These are phyloP conservation scores for Penicillium antarcticum DNA, from an alignment of 495 filamentous ascomycete species.

Conservation along the genomic window DNA sequence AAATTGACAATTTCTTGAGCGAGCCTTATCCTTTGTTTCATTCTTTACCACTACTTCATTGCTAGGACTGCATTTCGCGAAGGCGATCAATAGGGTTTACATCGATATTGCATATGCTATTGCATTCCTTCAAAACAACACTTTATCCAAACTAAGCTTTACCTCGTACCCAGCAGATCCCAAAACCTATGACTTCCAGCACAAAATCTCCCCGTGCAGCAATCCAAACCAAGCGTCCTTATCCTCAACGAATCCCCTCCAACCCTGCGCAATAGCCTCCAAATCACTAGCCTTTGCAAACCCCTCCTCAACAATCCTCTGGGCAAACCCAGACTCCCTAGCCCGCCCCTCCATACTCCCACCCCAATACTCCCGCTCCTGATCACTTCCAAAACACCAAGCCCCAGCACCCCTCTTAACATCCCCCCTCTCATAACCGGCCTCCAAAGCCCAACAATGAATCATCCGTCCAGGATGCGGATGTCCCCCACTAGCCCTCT, in stretches of 20 bases:
- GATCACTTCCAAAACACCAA: constrained; percentile 46
- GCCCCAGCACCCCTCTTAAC: constrained; percentile 37
- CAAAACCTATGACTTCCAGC: constrained; percentile 29
- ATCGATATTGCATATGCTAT: not conserved
- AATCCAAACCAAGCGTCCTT: constrained; percentile 52
- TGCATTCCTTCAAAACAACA: not conserved
- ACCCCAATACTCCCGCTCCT: constrained; percentile 47
- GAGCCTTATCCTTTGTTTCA: not conserved
- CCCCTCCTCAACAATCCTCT: constrained; percentile 33
- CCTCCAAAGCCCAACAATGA: constrained; percentile 47
- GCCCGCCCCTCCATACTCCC: constrained; percentile 44
- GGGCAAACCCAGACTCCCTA: constrained; percentile 36
- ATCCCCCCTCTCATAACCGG: constrained; percentile 35
- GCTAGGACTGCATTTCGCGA: not conserved
- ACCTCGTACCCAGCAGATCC: no score
- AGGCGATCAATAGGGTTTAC: not conserved
- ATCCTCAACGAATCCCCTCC: constrained; percentile 41
- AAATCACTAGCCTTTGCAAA: constrained; percentile 37
- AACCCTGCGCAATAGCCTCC: constrained; percentile 36
- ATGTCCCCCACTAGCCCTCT: constrained; percentile 36
- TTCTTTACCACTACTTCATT: not conserved
- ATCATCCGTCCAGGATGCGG: constrained; percentile 45
- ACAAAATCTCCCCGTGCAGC: constrained; percentile 53
- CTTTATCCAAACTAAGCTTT: not conserved
- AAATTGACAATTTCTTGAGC: not conserved